Base-by-base conservation (phyloP, 768 basidiomycete genomes). In the Naematelia encephala region DNA sequence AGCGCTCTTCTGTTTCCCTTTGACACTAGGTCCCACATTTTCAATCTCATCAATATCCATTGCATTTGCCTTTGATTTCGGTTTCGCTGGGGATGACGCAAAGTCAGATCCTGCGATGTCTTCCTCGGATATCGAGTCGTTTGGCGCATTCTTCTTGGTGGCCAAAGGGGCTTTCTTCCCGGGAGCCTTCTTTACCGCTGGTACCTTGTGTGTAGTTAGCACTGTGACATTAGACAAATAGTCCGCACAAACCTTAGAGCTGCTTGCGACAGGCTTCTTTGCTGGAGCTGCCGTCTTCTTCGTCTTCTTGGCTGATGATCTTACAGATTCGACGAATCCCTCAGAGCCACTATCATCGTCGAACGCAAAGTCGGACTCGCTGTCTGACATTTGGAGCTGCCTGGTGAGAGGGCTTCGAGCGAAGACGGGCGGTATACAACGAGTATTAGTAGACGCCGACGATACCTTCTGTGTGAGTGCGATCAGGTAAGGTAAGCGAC, bases 1-100 rank as follows among this genome's bases (percentile, higher is more conserved):
- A 1, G 89, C 90, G 12, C 85, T 88, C 80, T 94, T 94, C 80
- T 69, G 63, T 25, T 27, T 25, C 23, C 56, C 60, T 39, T 60
- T 60, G 52, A 51, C 53, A 19, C 67, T 64, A 25, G 66, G 54
- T 23, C 62, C 70, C 26, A 44, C 59, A 57, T 72, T 67, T n/a
- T 67, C 63, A 14, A 59, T 64, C 49, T 73, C 73, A 22, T 56
- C 27, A 54, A 62, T 22, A 61, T 69, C 56, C 12, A 53, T 29
- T 2, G 27, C 54, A 4, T 65, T 80, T 80, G 56, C 81, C 81
- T 28, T 85, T 81, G 30, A 80, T 81, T 69, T 88, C 85, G 62
- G 84, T 83, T 64, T 70, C 55, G 81, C 80, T 22, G 85, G 85
- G 48, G 65, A 64, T 2, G 63, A 51, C 19, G n/a, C 61, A 16